These are phyloP conservation scores for Puccinia hordei DNA, from an alignment of 1,284 basidiomycete species.

Conservation along the genomic window DNA sequence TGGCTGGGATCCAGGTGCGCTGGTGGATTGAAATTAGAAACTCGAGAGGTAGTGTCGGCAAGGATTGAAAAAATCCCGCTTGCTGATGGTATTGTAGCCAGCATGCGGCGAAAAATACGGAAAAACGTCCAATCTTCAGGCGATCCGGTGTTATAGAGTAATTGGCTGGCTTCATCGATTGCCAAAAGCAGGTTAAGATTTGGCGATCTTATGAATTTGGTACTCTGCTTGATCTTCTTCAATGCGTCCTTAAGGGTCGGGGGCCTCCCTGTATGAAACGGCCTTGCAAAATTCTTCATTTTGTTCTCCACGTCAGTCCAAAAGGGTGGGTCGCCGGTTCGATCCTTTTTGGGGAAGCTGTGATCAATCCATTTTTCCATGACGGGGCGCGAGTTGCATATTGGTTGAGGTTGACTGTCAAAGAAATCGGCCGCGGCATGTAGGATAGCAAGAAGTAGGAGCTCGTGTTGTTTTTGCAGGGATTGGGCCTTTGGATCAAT, in stretches of 20 bases:
- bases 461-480: background rate
- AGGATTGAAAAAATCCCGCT: slow-evolving; percentile 1
- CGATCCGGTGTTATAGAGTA: background rate
- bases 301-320: too few relatives aligned
- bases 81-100: background rate
- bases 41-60: background rate
- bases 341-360: background rate
- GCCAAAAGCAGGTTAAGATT: background rate
- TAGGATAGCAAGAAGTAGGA: background rate
- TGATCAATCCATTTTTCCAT: too few relatives aligned
- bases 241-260: background rate
- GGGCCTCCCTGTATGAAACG: too few relatives aligned
- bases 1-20: background rate
- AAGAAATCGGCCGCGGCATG: too few relatives aligned
- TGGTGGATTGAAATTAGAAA: background rate
- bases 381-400: too few relatives aligned
- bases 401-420: too few relatives aligned
- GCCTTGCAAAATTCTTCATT: too few relatives aligned
- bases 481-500: background rate
- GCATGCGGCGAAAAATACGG: background rate
- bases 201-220: background rate
- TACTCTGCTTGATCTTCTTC: slow-evolving; percentile 1
- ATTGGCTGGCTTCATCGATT: slow-evolving; percentile 14
- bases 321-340: background rate
- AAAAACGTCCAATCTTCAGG: background rate